Evolutionary conservation across 768 basidiomycete genomes (phyloP), one percentile per base, ranked within the genome.

Genomic region (Suillus plorans): DNA sequence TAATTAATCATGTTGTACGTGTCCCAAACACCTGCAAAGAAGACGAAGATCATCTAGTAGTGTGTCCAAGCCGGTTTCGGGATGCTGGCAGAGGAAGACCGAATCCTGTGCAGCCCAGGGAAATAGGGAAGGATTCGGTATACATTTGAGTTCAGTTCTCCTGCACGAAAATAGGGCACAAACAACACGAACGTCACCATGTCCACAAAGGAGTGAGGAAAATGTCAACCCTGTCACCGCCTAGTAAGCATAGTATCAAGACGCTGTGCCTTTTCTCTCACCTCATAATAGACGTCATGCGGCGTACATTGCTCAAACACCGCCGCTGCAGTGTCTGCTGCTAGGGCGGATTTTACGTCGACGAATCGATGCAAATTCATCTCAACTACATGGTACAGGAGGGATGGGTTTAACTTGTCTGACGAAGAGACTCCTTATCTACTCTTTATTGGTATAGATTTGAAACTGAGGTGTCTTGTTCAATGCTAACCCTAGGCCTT

Each of bases 351-450:
- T 99, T 90, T 77, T 84, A 86, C 28, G 76, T 83, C 2, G 87
- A 87, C 52, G 95, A 99, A 73, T 85, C 87, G 14, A 86, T 82
- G 87, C 4, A 95, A 96, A 74, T 81, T 98, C 67, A 89, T 98
- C 60, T 88, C 89, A 47, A 96, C 92, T 0, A 81, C 95, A 20
- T 60, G 82, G 86, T 39, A 91, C 92, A 0, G 88, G 88, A 0
- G 87, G 89, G 66, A 84, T 92, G 42, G 42, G 80, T 94, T 94
- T 4, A 93, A 93, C 67, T 76, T 94, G 9, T 72, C 96, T 7
- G 91, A 92, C 4, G 92, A 93, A 44, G 92, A 95, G 25, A 96
- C 97, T 63, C 80, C 83, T 50, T 87, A 87, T 63, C 72, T 99
- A 2, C 77, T 95, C 60, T 71, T 79, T 89, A 91, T 0, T 91